These are phyloP conservation scores for Elaeis oleifera DNA, from an alignment of 202 grass and related monocot species.

Conservation along the genomic window DNA sequence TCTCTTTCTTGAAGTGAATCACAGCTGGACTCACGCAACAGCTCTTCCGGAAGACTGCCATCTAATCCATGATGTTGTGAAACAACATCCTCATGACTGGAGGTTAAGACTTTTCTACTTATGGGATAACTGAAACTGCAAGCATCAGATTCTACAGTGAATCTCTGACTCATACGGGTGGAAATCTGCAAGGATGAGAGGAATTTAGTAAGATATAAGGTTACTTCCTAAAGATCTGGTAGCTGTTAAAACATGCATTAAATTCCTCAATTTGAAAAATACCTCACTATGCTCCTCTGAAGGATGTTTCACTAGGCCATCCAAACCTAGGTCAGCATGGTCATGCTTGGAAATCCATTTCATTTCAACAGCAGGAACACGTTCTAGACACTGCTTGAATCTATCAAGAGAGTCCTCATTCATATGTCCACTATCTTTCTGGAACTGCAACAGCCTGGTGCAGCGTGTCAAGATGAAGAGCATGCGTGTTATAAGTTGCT, in stretches of 20 bases:
- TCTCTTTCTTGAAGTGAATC: slow-evolving; percentile 16
- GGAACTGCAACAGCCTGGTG: slow-evolving; percentile 28
- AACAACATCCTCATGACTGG: no score
- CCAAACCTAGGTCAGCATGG: slow-evolving; percentile 1
- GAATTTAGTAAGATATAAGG: neutral
- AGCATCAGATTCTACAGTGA: slow-evolving; percentile 10
- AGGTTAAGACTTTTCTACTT: neutral
- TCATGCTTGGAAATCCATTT: slow-evolving; percentile 15
- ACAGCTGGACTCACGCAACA: slow-evolving; percentile 2
- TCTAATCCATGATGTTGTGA: neutral
- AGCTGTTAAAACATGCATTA: neutral
- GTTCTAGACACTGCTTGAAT: slow-evolving; percentile 27
- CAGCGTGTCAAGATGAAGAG: slow-evolving; percentile 29
- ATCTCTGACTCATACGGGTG: slow-evolving; percentile 1
- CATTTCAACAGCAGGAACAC: slow-evolving; percentile 24
- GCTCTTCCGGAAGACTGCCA: neutral
- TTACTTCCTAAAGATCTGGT: neutral
- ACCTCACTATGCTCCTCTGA: neutral
- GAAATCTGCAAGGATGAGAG: slow-evolving; percentile 9
- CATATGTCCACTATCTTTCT: slow-evolving; percentile 20
- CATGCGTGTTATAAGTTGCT: slow-evolving; percentile 21
- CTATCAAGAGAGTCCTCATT: slow-evolving; percentile 20
- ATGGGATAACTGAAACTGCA: neutral
- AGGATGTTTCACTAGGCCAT: neutral
- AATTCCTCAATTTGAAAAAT: neutral